Evolutionary conservation across 192 early-diverging fungal genomes (phyloP).

Genomic region (Coemansia sp.): DNA sequence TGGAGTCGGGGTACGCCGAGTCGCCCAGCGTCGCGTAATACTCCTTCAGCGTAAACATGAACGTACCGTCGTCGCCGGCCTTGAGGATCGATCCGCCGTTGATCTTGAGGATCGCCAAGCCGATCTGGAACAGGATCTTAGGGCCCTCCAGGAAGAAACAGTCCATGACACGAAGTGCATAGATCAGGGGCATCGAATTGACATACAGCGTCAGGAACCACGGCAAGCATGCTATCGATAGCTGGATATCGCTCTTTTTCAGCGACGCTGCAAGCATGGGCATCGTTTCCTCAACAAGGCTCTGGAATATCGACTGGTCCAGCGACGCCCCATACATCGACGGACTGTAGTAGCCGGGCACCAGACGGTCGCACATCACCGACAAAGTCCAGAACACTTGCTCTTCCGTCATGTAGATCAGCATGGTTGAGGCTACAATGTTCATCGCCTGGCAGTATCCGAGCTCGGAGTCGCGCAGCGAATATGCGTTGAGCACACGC

Average conservation of each 20-base stretch:
- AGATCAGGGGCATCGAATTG: constrained; percentile 92
- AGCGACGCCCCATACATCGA: constrained; percentile 98
- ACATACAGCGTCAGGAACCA: constrained; percentile 98
- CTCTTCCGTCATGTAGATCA: constrained; percentile 95
- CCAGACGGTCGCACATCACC: constrained; percentile 83
- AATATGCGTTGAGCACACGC: constrained; percentile 86
- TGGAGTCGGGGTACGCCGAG: constrained; percentile 61
- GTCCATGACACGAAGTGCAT: constrained; percentile 87
- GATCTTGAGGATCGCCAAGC: constrained; percentile 87
- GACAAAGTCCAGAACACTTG: constrained; percentile 96
- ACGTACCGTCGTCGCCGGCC: constrained; percentile 71
- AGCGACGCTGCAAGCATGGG: constrained; percentile 83
- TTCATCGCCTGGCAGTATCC: constrained; percentile 99
- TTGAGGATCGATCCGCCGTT: constrained; percentile 77
- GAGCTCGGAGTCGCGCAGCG: constrained; percentile 83
- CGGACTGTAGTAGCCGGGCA: constrained; percentile 96
- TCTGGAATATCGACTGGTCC: constrained; percentile 94
- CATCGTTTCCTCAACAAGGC: constrained; percentile 86
- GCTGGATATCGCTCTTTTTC: constrained; percentile 85
- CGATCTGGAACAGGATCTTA: constrained; percentile 92
- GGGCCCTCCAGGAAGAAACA: constrained; percentile 98
- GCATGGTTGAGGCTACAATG: constrained; percentile 90
- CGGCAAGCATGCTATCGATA: constrained; percentile 94
- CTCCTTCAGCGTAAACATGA: constrained; percentile 79
- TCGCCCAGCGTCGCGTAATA: constrained; percentile 87